These are phyloP conservation scores for Trichoderma hamatum DNA, from an alignment of 2,329 filamentous ascomycete genomes.

Conservation along the genomic window DNA sequence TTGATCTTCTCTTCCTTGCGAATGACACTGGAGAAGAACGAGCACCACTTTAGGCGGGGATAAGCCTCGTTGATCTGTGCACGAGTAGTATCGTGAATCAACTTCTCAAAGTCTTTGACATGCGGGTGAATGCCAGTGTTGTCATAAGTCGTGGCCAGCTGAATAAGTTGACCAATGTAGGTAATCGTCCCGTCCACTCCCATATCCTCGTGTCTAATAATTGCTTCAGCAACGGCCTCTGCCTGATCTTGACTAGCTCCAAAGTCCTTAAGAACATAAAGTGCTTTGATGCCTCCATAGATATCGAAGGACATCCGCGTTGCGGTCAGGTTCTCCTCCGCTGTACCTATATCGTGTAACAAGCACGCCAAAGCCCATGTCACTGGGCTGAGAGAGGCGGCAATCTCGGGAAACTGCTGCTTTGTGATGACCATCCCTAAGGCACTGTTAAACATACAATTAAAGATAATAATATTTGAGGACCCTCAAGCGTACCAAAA, in stretches of 20 bases:
- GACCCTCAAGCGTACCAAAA: background rate
- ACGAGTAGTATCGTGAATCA: background rate
- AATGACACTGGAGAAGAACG: constrained; percentile 66
- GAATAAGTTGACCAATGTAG: constrained; percentile 63
- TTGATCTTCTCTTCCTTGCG: constrained; percentile 63
- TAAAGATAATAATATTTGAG: background rate
- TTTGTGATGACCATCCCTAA: background rate
- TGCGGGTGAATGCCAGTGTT: constrained; percentile 63
- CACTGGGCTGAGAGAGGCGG: background rate
- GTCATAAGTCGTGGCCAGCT: constrained; percentile 67
- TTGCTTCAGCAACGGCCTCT: background rate
- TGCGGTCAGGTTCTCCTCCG: background rate
- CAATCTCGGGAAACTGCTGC: background rate
- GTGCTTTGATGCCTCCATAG: background rate
- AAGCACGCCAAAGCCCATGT: background rate
- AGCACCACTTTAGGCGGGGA: constrained; percentile 47
- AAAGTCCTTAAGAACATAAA: background rate
- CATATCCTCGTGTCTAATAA: background rate
- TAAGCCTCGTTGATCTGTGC: background rate
- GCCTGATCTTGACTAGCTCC: background rate
- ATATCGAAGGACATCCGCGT: background rate
- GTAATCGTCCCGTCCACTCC: constrained; percentile 40
- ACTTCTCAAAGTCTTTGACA: constrained; percentile 40
- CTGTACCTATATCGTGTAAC: background rate
- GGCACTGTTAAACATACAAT: background rate